Evolutionary conservation across 345 rosid genomes (phyloP).

Genomic region (Lepidium aucheri): DNA sequence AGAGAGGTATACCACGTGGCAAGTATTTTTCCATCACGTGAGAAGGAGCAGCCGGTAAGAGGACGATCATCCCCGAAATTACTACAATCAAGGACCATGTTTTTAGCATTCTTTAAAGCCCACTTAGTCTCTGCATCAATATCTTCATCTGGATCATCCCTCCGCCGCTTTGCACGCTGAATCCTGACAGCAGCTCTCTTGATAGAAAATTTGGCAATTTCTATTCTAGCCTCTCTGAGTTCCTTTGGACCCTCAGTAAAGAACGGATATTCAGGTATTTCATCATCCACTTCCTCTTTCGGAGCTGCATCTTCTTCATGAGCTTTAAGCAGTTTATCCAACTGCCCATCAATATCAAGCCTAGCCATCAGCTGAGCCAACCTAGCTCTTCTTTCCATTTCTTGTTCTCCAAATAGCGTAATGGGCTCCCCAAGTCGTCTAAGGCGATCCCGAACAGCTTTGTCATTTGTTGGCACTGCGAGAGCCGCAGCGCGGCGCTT

Average conservation of each 20-base stretch:
- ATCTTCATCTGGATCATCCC: conserved; percentile 94
- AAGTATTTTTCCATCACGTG: conserved; percentile 66
- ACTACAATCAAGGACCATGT: conserved; percentile 69
- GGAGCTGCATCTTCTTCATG: conserved; percentile 76
- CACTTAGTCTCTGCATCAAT: conserved; percentile 79
- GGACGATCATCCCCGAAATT: conserved; percentile 88
- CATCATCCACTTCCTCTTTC: conserved; percentile 54
- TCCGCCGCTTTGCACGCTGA: conserved; percentile 58
- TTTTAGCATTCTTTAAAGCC: conserved; percentile 56
- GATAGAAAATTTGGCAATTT: conserved; percentile 67
- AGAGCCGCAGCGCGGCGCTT: conserved; percentile 88
- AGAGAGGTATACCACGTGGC: conserved; percentile 66
- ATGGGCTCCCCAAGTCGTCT: conserved; percentile 87
- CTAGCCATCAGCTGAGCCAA: conserved; percentile 78
- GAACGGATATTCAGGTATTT: conserved; percentile 64
- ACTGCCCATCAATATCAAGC: conserved; percentile 74
- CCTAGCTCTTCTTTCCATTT: conserved; percentile 96
- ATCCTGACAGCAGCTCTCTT: conserved; percentile 61
- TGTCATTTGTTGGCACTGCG: conserved; percentile 96
- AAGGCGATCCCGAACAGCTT: conserved; percentile 80
- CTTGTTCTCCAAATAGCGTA: conserved; percentile 89
- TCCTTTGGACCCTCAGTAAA: conserved; percentile 73
- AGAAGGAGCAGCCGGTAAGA: conserved; percentile 87
- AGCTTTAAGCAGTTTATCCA: conserved; percentile 76
- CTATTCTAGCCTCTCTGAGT: conserved; percentile 63